Base-by-base conservation (phyloP, 805 yeast genomes). In the Spathaspora girioi region DNA sequence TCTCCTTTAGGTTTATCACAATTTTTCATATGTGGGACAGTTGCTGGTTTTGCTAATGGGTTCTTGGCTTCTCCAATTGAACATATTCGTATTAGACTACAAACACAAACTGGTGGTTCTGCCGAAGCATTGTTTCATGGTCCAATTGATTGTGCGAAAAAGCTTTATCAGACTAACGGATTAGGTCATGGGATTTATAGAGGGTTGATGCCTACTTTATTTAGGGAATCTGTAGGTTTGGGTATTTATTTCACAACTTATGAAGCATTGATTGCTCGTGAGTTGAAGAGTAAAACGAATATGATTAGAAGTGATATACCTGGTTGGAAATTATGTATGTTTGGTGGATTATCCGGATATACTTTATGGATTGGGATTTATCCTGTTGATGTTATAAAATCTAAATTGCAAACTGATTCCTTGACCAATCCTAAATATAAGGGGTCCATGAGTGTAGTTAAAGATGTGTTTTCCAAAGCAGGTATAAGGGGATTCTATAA, bases 1-100 rank as follows among this genome's bases (percentile, higher is more conserved):
- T 62, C 65, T 26, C 72, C 73, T 15, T 71, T 91, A 53, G 65
- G 81, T 8, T 74, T 82, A 42, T 54, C 70, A 5, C 96, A 94
- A 65, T 91, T 83, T 59, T 92, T 90, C 69, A 58, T 77, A 17
- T 82, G 96, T 63, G 99, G 99, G 59, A 81, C 85, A 4, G 89
- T 87, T n/a, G 97, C 96, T 38, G 99, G 99, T 23, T 68, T 90
- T 49, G 91, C 96, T 29, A 93, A 92, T 71, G 87, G 96, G 1
- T 80, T 92, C 48, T 66, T 93, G 57, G 96, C 97, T 0, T 79
- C 93, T 12, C 99, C 99, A 2, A 93, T 94, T 56, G 99, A 94
- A 67, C 98, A 91, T 64, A 80, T 94, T 53, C 85, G 99, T 74
- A 92, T 94, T 59, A 80, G 97, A 58, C 78, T 96, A 56, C 99